Evolutionary conservation across 169 alveolate species (phyloP).

Genomic region (Besnoitia besnoiti): DNA sequence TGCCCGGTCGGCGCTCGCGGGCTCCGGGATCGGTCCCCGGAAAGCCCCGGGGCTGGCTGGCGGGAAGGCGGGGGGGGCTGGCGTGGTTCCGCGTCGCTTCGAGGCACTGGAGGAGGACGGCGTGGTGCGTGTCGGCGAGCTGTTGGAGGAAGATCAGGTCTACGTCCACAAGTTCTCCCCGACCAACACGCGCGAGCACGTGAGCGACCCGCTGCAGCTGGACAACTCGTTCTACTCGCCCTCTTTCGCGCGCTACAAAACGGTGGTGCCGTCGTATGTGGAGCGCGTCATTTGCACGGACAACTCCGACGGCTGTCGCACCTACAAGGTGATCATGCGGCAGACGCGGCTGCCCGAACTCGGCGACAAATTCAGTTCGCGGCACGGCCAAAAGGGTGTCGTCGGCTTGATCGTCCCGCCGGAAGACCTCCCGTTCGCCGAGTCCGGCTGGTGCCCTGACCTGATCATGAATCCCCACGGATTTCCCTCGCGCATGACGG

Average conservation of each 20-base stretch:
- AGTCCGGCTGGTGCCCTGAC: constrained; percentile 99
- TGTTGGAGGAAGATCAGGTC: constrained; percentile 91
- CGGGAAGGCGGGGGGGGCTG: constrained; percentile 3
- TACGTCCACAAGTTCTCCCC: constrained; percentile 71
- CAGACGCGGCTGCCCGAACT: constrained; percentile 94
- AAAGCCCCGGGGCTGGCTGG: constrained; percentile 19
- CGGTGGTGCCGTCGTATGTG: constrained; percentile 89
- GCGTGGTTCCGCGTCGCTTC: constrained; percentile 54
- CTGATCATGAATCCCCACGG: constrained; percentile 99
- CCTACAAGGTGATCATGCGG: constrained; percentile 89
- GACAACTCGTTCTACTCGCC: constrained; percentile 75
- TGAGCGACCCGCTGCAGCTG: constrained; percentile 51
- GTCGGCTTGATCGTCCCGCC: constrained; percentile 97
- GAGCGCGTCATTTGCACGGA: constrained; percentile 95
- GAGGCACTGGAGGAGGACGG: constrained; percentile 93
- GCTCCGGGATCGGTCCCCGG: constrained; percentile 12
- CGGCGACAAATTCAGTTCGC: constrained; percentile 84
- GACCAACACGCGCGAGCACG: constrained; percentile 73
- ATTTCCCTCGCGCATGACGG: constrained; percentile 99
- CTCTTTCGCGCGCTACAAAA: constrained; percentile 80
- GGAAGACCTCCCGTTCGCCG: constrained; percentile 97
- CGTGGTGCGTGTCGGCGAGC: constrained; percentile 90
- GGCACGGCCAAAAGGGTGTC: constrained; percentile 99
- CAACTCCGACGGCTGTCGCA: constrained; percentile 89
- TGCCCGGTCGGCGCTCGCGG: constrained; percentile 36